Base-by-base conservation (phyloP, 495 filamentous ascomycete genomes). In the Hypomontagnella monticulosa region DNA sequence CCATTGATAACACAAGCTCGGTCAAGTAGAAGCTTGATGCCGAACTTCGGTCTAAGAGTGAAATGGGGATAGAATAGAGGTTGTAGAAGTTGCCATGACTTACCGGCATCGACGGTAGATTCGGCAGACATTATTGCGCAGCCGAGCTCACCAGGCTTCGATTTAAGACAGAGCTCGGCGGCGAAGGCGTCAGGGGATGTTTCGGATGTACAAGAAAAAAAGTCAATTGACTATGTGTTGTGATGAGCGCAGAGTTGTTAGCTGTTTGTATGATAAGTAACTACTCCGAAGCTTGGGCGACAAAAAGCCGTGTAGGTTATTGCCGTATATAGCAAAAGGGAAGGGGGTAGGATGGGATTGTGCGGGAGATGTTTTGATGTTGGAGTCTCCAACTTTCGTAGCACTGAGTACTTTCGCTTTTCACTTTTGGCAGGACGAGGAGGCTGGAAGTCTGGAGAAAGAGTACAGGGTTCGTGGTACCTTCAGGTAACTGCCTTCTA, bases 91-190 rank as follows among this genome's bases (percentile, higher is more conserved):
- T 43, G 4, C 32, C 6, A 62, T 48, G 15, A 36, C 73, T 74
- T 49, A 76, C 73, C 67, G 60, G 70, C 72, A 50, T 72, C 72
- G 48, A 68, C 66, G 40, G 27, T 68, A 19, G 72, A 57, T 58
- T 76, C 73, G 48, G 71, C 32, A 55, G 71, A 63, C 71, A 74
- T 74, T 66, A 61, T 72, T 59, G 71, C 66, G 66, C 69, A 61
- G 57, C 71, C 67, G 51, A 69, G 62, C 60, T 68, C 60, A 58
- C 61, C 57, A 57, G 59, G 59, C 57, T 52, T 66, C 57, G 18
- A 64, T 65, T 59, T 60, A 58, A 66, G 57, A 68, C 58, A 69
- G 69, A 63, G 53, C 61, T 61, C 61, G 69, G 58, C 61, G 61
- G n/a, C 50, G 61, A 50, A 34, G 37, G 52, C 8, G 33, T 66